Conservation (phyloP, 1,139 yeast species). For the Arxiozyma slooffiae region DNA sequence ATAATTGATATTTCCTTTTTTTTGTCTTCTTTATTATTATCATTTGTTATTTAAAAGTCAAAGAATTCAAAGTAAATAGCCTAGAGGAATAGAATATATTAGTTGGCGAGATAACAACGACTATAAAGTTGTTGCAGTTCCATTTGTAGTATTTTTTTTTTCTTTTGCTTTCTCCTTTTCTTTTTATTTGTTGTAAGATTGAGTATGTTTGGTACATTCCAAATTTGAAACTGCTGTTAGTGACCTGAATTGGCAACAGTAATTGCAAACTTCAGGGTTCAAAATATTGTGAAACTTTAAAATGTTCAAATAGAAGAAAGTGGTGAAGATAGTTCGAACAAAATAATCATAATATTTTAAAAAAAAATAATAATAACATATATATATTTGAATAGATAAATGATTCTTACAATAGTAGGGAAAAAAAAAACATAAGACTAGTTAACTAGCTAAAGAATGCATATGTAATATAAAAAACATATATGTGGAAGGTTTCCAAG, state of each 20-base stretch:
- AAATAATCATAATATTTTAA: no score
- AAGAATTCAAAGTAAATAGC: no score
- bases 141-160: no score
- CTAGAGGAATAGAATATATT: no score
- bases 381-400: background rate
- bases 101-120: no score
- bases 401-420: background rate
- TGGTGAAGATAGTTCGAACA: background rate
- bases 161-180: no score
- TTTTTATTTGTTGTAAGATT: background rate
- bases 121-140: no score
- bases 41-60: background rate
- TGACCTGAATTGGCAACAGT: background rate
- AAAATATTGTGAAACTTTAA: background rate
- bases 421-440: no score
- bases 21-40: background rate
- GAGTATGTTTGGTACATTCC: background rate
- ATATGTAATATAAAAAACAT: no score
- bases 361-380: no score
- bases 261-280: background rate
- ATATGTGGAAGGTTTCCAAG: no score
- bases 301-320: no score
- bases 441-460: background rate
- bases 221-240: background rate
- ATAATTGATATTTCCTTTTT: background rate